A percentile compares a stretch with the other conserved stretches of the same genome.
Conservation (phyloP, 805 yeast species). For the Candida wancherniae region DNA sequence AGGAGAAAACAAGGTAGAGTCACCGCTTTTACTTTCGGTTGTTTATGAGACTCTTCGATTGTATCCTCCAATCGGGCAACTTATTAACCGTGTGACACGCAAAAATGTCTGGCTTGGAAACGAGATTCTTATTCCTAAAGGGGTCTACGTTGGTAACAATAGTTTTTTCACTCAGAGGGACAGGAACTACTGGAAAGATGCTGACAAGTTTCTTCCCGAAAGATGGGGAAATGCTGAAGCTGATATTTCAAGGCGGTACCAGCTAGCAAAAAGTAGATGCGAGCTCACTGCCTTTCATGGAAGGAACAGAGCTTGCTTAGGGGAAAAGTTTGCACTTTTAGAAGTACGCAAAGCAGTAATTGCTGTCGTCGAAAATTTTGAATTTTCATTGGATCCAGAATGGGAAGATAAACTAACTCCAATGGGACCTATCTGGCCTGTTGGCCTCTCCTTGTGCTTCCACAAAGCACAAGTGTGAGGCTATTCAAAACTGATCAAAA, state of each 20-base stretch:
- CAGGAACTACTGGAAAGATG: conserved; percentile 36
- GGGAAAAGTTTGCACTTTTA: conserved; percentile 51
- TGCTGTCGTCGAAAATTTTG: conserved; percentile 32
- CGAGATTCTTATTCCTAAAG: conserved; percentile 43
- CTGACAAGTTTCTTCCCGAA: conserved; percentile 42
- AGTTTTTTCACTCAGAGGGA: conserved; percentile 49
- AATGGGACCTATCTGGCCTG: conserved; percentile 56
- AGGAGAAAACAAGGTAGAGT: conserved; percentile 1
- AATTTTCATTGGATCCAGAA: conserved; percentile 31
- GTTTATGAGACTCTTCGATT: conserved; percentile 46
- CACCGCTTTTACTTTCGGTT: conserved; percentile 29
- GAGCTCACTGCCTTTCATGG: conserved; percentile 55
- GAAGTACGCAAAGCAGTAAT: conserved; percentile 40
- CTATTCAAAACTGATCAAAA: too few species aligned
- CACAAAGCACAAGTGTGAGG: too few species aligned
- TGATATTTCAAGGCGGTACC: conserved; percentile 37
- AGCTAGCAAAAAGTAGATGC: conserved; percentile 40
- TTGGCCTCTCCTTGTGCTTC: conserved; percentile 25
- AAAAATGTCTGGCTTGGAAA: conserved; percentile 35
- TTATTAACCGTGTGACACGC: conserved; percentile 47
- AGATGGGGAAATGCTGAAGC: conserved; percentile 47
- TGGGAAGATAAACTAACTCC: conserved; percentile 52
- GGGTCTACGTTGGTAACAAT: conserved; percentile 52
- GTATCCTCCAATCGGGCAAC: conserved; percentile 55
- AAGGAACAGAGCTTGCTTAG: conserved; percentile 55